A percentile compares a stretch with the other conserved stretches of the same genome.
Evolutionary conservation across 2,329 filamentous ascomycete species (phyloP).

Genomic region (Eurotiales sp.): DNA sequence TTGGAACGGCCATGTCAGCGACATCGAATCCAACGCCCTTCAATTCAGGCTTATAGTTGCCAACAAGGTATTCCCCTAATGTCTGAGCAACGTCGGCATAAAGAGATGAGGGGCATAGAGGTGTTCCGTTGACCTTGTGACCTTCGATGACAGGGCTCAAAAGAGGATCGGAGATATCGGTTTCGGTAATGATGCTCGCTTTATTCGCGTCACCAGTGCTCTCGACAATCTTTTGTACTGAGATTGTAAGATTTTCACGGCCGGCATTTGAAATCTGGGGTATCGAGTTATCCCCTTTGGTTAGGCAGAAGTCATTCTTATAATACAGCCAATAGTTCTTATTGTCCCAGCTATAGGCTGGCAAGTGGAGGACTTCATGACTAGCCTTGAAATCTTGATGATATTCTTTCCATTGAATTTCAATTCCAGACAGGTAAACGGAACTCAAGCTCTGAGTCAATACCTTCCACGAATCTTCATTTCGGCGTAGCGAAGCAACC

Average conservation of each 20-base stretch:
- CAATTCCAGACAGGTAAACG: constrained; percentile 13
- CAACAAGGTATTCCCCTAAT: constrained; percentile 21
- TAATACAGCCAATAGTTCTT: constrained; percentile 43
- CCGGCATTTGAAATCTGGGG: constrained; percentile 2
- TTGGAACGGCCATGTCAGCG: constrained; percentile 32
- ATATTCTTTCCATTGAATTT: constrained; percentile 66
- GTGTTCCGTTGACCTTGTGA: constrained; percentile 29
- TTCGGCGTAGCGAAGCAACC: constrained; percentile 38
- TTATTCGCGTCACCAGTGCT: constrained; percentile 1
- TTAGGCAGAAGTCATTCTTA: constrained; percentile 66
- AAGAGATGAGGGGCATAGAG: constrained; percentile 16
- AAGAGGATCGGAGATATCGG: constrained; percentile 32
- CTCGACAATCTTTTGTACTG: constrained; percentile 17
- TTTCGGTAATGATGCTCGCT: constrained; percentile 31
- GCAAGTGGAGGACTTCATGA: constrained; percentile 22
- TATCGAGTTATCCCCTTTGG: constrained; percentile 56
- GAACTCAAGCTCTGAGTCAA: constrained; percentile 11
- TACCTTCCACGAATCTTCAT: constrained; percentile 38
- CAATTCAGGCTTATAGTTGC: constrained; percentile 31
- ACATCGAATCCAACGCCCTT: constrained; percentile 30
- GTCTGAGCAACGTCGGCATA: constrained; percentile 26
- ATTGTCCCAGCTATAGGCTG: constrained; percentile 25
- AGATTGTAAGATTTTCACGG: constrained; percentile 8
- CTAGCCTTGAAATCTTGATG: constrained; percentile 51
- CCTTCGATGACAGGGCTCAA: constrained; percentile 33